Evolutionary conservation across 306 rosid species (phyloP).

Genomic region (Rosa rugosa): DNA sequence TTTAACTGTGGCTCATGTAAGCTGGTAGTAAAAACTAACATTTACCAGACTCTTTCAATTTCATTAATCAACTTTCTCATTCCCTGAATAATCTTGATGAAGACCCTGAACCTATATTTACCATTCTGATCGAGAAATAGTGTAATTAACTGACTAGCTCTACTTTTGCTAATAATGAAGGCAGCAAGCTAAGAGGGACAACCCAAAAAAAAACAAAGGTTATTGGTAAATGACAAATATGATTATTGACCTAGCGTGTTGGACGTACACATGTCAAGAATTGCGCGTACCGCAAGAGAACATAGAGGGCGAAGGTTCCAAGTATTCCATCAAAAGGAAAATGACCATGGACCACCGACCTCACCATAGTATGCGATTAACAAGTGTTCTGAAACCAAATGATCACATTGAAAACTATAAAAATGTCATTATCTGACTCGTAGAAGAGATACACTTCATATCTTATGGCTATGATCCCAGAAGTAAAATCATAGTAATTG

Average conservation of each 20-base stretch:
- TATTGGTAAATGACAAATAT: not conserved
- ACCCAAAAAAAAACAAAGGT: not conserved
- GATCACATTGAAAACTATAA: too few species aligned
- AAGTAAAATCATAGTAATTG: too few species aligned
- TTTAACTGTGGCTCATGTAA: not conserved
- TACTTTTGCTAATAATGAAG: too few species aligned
- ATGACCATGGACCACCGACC: too few species aligned
- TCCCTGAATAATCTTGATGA: not conserved
- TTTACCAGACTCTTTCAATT: not conserved
- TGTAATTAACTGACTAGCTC: not conserved
- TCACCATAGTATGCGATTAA: too few species aligned
- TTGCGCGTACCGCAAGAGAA: not conserved
- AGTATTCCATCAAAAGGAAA: not conserved
- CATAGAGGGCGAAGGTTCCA: not conserved
- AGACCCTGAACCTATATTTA: not conserved
- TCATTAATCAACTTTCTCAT: not conserved
- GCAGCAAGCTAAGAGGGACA: not conserved
- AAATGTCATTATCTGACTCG: too few species aligned
- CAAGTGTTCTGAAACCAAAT: too few species aligned
- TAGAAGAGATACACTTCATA: too few species aligned
- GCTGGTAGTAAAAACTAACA: not conserved
- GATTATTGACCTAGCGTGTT: not conserved
- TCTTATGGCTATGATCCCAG: too few species aligned
- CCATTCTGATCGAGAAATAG: not conserved
- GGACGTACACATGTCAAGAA: not conserved